Conservation (phyloP, 2,329 filamentous ascomycete species). For the Pestalotiopsis sp. region DNA sequence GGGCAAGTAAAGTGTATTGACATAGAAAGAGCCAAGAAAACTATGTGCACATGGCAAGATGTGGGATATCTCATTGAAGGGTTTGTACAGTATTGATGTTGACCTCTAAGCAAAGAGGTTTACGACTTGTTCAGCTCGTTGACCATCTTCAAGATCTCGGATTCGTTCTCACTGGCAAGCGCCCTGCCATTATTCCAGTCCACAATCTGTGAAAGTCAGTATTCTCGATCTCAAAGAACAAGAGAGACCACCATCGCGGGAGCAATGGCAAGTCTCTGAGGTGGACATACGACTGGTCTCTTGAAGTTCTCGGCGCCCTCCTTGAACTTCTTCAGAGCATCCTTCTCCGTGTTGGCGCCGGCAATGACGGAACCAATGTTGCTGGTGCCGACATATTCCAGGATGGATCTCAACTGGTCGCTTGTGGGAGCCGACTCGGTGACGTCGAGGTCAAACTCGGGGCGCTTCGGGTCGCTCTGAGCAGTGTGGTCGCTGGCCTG, state of each 20-base stretch:
- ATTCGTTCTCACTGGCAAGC: constrained; percentile 76
- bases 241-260: constrained; percentile 1
- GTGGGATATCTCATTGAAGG: neutral
- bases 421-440: constrained; percentile 77
- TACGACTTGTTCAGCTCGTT: constrained; percentile 47
- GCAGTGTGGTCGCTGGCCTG: constrained; percentile 67
- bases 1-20: neutral
- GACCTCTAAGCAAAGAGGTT: neutral
- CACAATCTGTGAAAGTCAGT: constrained; percentile 56
- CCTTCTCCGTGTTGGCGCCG: constrained; percentile 71
- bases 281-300: constrained; percentile 69
- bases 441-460: constrained; percentile 84
- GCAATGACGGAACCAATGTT: constrained; percentile 65
- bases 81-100: neutral
- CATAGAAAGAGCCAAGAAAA: neutral
- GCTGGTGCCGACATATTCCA: constrained; percentile 73
- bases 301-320: constrained; percentile 68
- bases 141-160: constrained; percentile 83
- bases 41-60: neutral
- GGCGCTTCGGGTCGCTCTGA: constrained; percentile 55
- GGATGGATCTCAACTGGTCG: constrained; percentile 80
- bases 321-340: constrained; percentile 79
- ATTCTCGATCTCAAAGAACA: constrained; percentile 3
- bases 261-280: neutral
- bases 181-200: constrained; percentile 94